Evolutionary conservation across 495 filamentous ascomycete species (phyloP), one percentile per base, ranked within the genome.

Genomic region (Penicillium turbatum): DNA sequence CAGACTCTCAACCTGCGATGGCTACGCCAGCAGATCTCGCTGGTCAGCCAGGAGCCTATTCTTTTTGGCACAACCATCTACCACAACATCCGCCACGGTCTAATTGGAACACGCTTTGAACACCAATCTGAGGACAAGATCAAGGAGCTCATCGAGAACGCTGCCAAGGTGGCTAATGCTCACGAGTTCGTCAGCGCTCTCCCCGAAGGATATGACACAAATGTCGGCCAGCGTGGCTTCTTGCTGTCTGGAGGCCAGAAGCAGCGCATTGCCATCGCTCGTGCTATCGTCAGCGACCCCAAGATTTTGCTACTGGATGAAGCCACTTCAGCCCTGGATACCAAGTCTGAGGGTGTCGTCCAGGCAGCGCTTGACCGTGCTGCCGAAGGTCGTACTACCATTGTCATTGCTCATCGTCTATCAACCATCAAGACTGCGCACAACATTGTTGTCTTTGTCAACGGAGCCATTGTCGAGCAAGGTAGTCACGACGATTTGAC

Each of bases 251-350:
- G 93, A 68, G 93, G 93, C 26, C 93, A 98, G 72, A 97, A 96
- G 68, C 93, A 98, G 67, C 88, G 93, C 54, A 93, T 97, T 66
- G 82, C 83, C 4, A 87, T 87, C 70, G 92, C 93, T 7, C 83
- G 93, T 61, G 92, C 92, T 29, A 84, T 98, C 50, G 89, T 97
- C 26, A 89, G 85, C 40, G 87, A 98, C 64, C 93, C 93, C n/a
- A 95, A 93, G 74, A 90, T 98, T 62, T 78, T 98, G 0, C 74
- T 98, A 3, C 83, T 98, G 13, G 93, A 98, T 62, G 93, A 98
- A 70, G 93, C 93, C 17, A 98, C 93, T 1, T 89, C 86, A 27
- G 91, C 91, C 2, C 78, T 98, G n/a, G 93, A 98, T 67, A 96
- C 93, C 43, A 93, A 91, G 64, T 91, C 89, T 12, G 93, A 98